Conservation (phyloP, 352 stramenopile species). For the Thalassiosira mediterranea region DNA sequence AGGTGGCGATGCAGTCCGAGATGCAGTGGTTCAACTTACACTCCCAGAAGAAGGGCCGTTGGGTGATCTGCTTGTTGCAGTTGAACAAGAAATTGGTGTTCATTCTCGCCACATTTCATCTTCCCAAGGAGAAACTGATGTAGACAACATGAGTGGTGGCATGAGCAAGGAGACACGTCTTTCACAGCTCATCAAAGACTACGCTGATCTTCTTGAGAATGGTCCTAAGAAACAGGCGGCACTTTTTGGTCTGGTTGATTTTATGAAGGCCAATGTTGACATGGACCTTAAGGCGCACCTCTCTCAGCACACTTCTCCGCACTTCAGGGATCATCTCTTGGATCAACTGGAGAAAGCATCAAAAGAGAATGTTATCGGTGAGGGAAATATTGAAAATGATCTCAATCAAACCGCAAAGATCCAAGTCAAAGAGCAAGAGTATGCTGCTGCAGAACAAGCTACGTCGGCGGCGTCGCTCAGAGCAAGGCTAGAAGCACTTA, state of each 20-base stretch:
- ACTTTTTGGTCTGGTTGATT: conserved; percentile 17
- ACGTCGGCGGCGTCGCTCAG: conserved; percentile 20
- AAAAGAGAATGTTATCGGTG: conserved; percentile 30
- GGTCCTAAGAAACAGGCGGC: conserved; percentile 17
- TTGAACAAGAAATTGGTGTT: conserved; percentile 33
- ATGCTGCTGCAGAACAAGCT: conserved; percentile 13
- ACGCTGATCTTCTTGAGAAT: conserved; percentile 23
- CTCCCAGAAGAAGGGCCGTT: conserved; percentile 26
- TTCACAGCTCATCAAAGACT: conserved; percentile 40
- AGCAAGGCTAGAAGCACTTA: conserved; percentile 47
- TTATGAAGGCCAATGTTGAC: conserved; percentile 36
- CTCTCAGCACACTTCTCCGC: conserved; percentile 25
- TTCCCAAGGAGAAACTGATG: conserved; percentile 1
- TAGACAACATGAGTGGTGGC: conserved; percentile 1
- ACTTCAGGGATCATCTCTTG: conserved; percentile 38
- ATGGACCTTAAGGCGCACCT: conserved; percentile 46
- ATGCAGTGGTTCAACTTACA: conserved; percentile 24
- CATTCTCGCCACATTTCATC: conserved; percentile 1
- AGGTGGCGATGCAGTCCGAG: conserved; percentile 20
- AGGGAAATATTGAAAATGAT: conserved; percentile 10
- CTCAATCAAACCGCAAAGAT: conserved; percentile 33
- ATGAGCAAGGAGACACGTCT: conserved; percentile 29
- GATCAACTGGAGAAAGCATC: conserved; percentile 32
- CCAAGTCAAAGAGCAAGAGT: conserved; percentile 12
- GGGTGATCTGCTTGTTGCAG: conserved; percentile 23